Percentiles rank a stretch among this genome's conserved stretches.
Evolutionary conservation across 768 basidiomycete species (phyloP).

Genomic region (Neoboletus brunneissimus): DNA sequence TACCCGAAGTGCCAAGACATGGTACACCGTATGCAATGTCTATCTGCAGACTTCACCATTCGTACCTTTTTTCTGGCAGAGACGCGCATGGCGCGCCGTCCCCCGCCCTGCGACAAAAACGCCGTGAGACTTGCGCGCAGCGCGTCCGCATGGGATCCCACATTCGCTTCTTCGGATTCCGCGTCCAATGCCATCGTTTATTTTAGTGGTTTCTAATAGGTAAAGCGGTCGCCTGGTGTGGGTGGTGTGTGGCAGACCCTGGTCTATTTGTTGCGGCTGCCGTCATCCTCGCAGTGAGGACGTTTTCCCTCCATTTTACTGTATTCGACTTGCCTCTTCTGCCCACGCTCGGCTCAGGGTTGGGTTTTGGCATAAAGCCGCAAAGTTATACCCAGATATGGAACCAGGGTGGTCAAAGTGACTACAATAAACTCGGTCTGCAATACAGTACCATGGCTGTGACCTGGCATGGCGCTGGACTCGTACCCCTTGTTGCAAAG

Average conservation of each 20-base stretch:
- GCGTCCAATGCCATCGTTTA: neutral
- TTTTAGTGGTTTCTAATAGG: constrained; percentile 3
- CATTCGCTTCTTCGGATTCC: neutral
- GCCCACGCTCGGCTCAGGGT: constrained; percentile 4
- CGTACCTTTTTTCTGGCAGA: neutral
- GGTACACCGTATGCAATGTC: neutral
- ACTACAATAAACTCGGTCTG: constrained; percentile 2
- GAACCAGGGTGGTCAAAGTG: neutral
- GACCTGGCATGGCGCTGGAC: neutral
- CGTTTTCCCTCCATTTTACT: constrained; percentile 10
- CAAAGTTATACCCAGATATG: constrained; percentile 16
- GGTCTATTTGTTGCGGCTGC: constrained; percentile 10
- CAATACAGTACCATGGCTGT: neutral
- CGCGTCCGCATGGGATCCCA: constrained; percentile 1
- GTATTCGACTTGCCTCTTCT: constrained; percentile 10
- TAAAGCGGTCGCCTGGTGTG: constrained; percentile 2
- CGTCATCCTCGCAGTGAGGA: constrained; percentile 9
- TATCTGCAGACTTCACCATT: neutral
- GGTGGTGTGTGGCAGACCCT: constrained; percentile 18
- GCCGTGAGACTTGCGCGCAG: neutral
- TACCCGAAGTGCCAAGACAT: neutral
- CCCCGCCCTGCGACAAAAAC: neutral
- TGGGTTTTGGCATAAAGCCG: constrained; percentile 8
- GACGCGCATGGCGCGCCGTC: neutral
- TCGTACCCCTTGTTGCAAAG: neutral